These are phyloP conservation scores for Gypsophila paniculata DNA, from an alignment of 179 eudicot genomes.

Conservation along the genomic window DNA sequence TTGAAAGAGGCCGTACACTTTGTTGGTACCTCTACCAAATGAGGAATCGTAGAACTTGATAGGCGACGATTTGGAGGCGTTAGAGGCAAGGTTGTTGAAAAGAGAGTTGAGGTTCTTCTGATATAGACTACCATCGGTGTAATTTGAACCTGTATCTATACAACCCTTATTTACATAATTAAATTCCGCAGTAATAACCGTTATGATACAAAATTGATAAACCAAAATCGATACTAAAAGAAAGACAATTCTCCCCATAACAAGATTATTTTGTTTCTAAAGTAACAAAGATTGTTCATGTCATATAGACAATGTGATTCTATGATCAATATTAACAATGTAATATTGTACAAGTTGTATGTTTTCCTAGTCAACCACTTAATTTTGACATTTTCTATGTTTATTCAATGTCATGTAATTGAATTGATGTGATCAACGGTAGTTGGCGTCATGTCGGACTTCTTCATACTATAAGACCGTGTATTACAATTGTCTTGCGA, in stretches of 20 bases:
- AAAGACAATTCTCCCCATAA: constrained; percentile 9
- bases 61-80: constrained; percentile 7
- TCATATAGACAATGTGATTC: neutral
- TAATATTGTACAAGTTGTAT: neutral
- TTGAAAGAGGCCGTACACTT: constrained; percentile 28
- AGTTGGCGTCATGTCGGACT: constrained; percentile 1
- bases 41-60: constrained; percentile 17
- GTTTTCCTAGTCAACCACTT: constrained; percentile 3
- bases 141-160: neutral
- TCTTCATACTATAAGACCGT: neutral
- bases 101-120: constrained; percentile 15
- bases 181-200: constrained; percentile 5
- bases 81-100: constrained; percentile 9
- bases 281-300: neutral
- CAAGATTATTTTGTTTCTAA: neutral
- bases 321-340: neutral
- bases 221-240: constrained; percentile 4
- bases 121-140: constrained; percentile 10
- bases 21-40: constrained; percentile 1
- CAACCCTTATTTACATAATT: neutral
- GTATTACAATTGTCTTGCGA: neutral
- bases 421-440: neutral
- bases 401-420: neutral
- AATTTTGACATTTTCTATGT: neutral
- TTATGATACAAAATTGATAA: neutral